Conservation (phyloP, 1,284 basidiomycete genomes). For the Ganoderma leucocontextum region DNA sequence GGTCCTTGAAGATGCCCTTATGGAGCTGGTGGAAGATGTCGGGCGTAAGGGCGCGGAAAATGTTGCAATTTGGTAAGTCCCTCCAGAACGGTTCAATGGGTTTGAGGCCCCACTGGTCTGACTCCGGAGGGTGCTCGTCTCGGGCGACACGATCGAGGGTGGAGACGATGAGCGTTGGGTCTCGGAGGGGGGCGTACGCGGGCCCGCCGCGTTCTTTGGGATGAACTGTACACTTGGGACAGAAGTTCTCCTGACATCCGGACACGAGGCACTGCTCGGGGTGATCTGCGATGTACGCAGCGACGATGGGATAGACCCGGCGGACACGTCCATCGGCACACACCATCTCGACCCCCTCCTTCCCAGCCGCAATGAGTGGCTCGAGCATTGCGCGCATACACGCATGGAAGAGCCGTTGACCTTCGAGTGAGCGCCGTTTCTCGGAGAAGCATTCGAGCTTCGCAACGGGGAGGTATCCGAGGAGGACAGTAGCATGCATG, state of each 20-base stretch:
- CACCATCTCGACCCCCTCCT: background rate
- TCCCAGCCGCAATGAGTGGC: background rate
- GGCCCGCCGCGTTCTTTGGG: conserved; percentile 24
- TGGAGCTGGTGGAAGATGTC: conserved; percentile 41
- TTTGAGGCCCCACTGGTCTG: conserved; percentile 19
- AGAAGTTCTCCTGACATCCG: background rate
- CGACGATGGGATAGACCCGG: background rate
- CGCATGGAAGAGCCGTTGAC: background rate
- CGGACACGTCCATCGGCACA: background rate
- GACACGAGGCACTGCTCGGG: background rate
- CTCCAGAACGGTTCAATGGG: conserved; percentile 36
- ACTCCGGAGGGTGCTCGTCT: too few relatives aligned
- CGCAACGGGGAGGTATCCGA: conserved; percentile 50
- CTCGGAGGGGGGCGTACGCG: too few relatives aligned
- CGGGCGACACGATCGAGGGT: too few relatives aligned
- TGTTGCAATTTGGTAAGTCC: conserved; percentile 32
- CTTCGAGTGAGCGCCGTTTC: background rate
- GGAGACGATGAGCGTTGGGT: too few relatives aligned
- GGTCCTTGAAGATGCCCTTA: conserved; percentile 44
- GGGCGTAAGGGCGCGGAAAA: conserved; percentile 32
- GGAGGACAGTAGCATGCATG: conserved; percentile 41
- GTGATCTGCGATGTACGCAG: background rate
- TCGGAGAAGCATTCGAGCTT: background rate
- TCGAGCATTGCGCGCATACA: background rate
- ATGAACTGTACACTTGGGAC: conserved; percentile 23